Percentiles rank a stretch among this genome's conserved stretches.
Evolutionary conservation across 2,329 filamentous ascomycete species (phyloP).

Genomic region (Tolypocladium album): DNA sequence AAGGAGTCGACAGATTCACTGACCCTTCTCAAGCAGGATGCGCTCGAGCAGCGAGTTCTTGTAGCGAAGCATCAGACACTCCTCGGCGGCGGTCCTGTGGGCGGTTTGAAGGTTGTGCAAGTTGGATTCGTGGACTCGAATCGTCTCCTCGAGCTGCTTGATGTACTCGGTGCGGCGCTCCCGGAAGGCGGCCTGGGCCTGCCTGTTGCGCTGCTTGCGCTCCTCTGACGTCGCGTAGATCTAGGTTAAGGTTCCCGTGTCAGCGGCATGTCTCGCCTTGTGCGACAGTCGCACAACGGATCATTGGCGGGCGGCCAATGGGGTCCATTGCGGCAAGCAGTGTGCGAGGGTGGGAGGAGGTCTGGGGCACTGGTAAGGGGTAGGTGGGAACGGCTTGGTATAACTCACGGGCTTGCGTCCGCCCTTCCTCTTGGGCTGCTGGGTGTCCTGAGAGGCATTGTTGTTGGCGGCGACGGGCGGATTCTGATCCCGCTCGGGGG

Average conservation of each 20-base stretch:
- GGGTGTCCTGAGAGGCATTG: slow-evolving; percentile 36
- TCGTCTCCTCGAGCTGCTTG: slow-evolving; percentile 95
- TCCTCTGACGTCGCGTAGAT: slow-evolving; percentile 99
- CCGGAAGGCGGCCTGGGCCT: slow-evolving; percentile 93
- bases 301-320: background rate
- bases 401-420: slow-evolving; percentile 88
- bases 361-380: background rate
- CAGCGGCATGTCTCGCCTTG: slow-evolving; percentile 5
- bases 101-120: slow-evolving; percentile 87
- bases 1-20: background rate
- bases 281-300: slow-evolving; percentile 1
- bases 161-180: slow-evolving; percentile 98
- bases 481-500: slow-evolving; percentile 43
- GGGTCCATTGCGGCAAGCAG: background rate
- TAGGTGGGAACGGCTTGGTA: background rate
- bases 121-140: slow-evolving; percentile 92
- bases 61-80: slow-evolving; percentile 95
- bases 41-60: slow-evolving; percentile 95
- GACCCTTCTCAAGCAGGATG: slow-evolving; percentile 92
- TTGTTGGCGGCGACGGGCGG: slow-evolving; percentile 20
- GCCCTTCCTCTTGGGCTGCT: slow-evolving; percentile 87
- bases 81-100: slow-evolving; percentile 87
- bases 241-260: slow-evolving; percentile 31
- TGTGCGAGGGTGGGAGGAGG: background rate
- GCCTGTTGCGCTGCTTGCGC: slow-evolving; percentile 91